Conservation (phyloP, 2,329 filamentous ascomycete genomes). For the Pseudocercospora ulei region DNA sequence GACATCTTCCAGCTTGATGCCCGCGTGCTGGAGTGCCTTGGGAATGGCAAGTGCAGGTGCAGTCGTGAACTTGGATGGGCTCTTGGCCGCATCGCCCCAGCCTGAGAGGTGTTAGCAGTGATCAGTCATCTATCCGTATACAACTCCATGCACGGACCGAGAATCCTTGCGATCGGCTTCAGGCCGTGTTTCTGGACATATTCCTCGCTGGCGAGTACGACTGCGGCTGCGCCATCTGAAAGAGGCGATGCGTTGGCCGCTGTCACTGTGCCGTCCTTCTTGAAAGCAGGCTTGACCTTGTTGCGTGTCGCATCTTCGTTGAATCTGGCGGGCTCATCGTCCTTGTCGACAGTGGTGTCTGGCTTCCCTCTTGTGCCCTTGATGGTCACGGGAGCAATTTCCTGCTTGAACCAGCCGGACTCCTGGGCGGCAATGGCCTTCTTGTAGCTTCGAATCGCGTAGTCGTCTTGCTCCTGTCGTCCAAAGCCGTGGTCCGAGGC, state of each 20-base stretch:
- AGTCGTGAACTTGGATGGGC: constrained; percentile 91
- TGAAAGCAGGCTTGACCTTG: constrained; percentile 61
- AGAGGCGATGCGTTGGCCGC: constrained; percentile 93
- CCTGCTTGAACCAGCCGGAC: constrained; percentile 66
- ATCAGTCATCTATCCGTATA: not conserved
- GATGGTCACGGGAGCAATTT: constrained; percentile 85
- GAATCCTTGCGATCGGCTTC: constrained; percentile 90
- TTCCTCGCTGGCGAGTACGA: constrained; percentile 87
- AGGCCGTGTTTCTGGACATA: constrained; percentile 86
- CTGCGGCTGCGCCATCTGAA: constrained; percentile 84
- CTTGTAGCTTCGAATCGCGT: constrained; percentile 90
- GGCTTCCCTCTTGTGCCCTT: constrained; percentile 86
- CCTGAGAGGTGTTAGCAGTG: constrained; percentile 33
- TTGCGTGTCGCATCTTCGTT: constrained; percentile 44
- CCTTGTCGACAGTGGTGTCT: constrained; percentile 63
- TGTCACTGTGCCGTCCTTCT: constrained; percentile 78
- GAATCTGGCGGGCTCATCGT: constrained; percentile 91
- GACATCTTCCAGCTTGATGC: constrained; percentile 63
- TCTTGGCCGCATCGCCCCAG: constrained; percentile 88
- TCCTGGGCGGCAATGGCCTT: constrained; percentile 80
- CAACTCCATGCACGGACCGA: constrained; percentile 44
- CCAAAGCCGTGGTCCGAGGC: constrained; percentile 70
- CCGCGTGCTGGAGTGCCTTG: constrained; percentile 93
- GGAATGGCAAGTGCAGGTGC: constrained; percentile 88
- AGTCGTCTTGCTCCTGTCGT: constrained; percentile 83